Percentiles rank a stretch among this genome's conserved stretches.
Conservation (phyloP, 495 filamentous ascomycete species). For the Friedmanniomyces simplex region DNA sequence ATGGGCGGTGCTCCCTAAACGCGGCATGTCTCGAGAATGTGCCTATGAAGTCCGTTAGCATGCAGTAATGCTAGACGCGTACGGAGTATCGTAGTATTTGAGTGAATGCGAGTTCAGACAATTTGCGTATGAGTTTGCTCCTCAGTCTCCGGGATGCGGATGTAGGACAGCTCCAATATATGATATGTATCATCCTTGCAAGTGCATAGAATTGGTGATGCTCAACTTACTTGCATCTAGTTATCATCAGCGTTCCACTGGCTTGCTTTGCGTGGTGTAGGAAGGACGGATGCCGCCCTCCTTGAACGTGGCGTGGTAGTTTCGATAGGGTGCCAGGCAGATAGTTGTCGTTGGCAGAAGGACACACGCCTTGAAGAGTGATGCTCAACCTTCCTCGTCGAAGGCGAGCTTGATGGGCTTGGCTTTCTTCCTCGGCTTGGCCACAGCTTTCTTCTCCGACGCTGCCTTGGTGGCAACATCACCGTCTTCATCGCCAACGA, state of each 20-base stretch:
- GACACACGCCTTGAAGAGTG: not conserved
- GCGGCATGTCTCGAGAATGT: not conserved
- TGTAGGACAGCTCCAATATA: constrained; percentile 22
- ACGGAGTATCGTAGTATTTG: not conserved
- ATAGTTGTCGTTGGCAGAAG: not conserved
- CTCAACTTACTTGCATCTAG: not conserved
- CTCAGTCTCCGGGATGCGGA: constrained; percentile 1
- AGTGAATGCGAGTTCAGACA: not conserved
- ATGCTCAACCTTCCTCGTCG: constrained; percentile 20
- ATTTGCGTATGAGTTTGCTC: constrained; percentile 11
- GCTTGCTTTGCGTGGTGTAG: not conserved
- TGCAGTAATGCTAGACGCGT: not conserved
- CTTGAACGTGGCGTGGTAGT: not conserved
- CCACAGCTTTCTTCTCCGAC: not conserved
- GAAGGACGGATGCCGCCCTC: not conserved
- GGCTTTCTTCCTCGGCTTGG: constrained; percentile 34
- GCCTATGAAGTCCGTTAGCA: not conserved
- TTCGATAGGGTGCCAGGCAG: too few relatives aligned
- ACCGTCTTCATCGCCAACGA: constrained; percentile 22
- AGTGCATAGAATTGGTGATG: not conserved
- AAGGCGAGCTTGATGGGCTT: constrained; percentile 35
- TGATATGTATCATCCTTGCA: constrained; percentile 9
- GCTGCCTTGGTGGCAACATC: constrained; percentile 4
- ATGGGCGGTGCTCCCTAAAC: too few relatives aligned
- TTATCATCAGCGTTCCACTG: too few relatives aligned